Percentiles rank a stretch among this genome's conserved stretches.
Evolutionary conservation across 371 early-diverging fungal genomes (phyloP).

Genomic region (Dinochytrium kinnereticum): DNA sequence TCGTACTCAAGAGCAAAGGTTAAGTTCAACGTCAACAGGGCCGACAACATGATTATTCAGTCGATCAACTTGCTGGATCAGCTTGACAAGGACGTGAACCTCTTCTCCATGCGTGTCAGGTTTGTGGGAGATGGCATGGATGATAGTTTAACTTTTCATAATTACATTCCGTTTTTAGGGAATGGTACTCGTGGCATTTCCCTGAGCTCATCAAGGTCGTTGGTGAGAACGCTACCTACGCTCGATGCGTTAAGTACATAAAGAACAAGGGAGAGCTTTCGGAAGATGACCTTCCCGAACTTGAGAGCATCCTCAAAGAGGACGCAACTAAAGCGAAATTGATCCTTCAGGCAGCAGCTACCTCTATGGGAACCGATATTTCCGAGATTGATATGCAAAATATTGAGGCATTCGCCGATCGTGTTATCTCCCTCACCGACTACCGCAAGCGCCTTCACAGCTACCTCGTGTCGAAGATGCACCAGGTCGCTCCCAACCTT

Average conservation of each 20-base stretch:
- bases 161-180: slow-evolving; percentile 55
- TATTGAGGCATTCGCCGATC: slow-evolving; percentile 92
- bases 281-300: slow-evolving; percentile 72
- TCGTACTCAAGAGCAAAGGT: slow-evolving; percentile 97
- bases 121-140: slow-evolving; percentile 18
- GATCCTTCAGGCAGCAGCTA: slow-evolving; percentile 90
- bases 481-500: slow-evolving; percentile 97
- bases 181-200: slow-evolving; percentile 99
- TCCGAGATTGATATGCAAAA: slow-evolving; percentile 92
- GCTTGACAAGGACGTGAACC: slow-evolving; percentile 94
- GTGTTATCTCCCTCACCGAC: slow-evolving; percentile 89
- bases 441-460: slow-evolving; percentile 89
- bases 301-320: slow-evolving; percentile 61
- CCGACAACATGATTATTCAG: slow-evolving; percentile 94
- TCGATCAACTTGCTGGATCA: slow-evolving; percentile 89
- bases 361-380: slow-evolving; percentile 94
- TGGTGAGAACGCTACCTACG: slow-evolving; percentile 89
- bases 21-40: slow-evolving; percentile 95
- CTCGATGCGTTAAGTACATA: slow-evolving; percentile 84
- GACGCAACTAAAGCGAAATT: slow-evolving; percentile 62
- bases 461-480: slow-evolving; percentile 96
- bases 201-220: slow-evolving; percentile 97
- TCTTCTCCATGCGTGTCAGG: slow-evolving; percentile 86
- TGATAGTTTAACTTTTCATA: not conserved
- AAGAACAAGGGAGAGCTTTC: slow-evolving; percentile 87